phyloP scores from a whole-genome alignment of 805 yeast species.

The Metschnikowia corniflorae region DNA sequence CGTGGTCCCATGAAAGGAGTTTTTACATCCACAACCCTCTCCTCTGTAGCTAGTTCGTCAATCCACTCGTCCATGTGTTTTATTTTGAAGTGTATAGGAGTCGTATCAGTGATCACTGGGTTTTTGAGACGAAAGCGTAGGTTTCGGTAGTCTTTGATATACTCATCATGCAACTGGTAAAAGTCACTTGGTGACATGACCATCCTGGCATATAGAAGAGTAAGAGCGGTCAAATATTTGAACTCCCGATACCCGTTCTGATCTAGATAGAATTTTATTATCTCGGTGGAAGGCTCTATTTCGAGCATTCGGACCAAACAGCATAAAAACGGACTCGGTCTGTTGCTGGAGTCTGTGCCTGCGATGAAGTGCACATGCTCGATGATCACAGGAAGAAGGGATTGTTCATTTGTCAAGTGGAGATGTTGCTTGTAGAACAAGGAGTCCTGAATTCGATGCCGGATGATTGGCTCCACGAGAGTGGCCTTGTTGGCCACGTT shows the following conservation, averaged over 20 bases:
- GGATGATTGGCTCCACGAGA: conserved; percentile 39
- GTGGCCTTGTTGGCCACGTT: conserved; percentile 26
- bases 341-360: conserved; percentile 50
- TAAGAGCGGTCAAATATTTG: conserved; percentile 71
- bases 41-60: conserved; percentile 54
- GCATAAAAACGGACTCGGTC: conserved; percentile 74
- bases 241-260: conserved; percentile 57
- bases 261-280: conserved; percentile 48
- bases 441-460: conserved; percentile 42
- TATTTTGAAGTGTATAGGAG: conserved; percentile 32
- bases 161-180: conserved; percentile 50
- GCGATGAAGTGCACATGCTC: conserved; percentile 48
- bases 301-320: conserved; percentile 74
- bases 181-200: conserved; percentile 29
- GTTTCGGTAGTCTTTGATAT: conserved; percentile 65
- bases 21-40: conserved; percentile 68
- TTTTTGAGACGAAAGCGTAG: conserved; percentile 41
- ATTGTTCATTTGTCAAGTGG: conserved; percentile 38
- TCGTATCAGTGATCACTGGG: conserved; percentile 24
- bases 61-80: conserved; percentile 69
- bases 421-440: conserved; percentile 41
- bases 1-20: conserved; percentile 58
- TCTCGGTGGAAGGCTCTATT: conserved; percentile 61
- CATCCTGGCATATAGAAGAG: conserved; percentile 60
- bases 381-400: conserved; percentile 33